phyloP scores from a whole-genome alignment of 352 stramenopile genomes.

The Blastocystis sp. region DNA sequence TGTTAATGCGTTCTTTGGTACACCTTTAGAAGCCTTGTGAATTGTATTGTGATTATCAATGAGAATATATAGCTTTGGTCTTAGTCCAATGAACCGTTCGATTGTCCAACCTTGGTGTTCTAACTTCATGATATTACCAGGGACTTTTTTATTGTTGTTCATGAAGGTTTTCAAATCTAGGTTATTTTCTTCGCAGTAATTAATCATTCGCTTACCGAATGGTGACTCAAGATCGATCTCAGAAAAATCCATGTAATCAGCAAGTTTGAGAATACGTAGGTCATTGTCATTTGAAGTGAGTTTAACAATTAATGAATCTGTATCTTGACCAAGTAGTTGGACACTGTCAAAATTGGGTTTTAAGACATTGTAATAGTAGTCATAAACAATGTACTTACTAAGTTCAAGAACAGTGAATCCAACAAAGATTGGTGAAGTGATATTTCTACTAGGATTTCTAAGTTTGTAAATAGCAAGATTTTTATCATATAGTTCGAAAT shows the following conservation, averaged over 20 bases:
- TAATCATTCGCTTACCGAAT: not conserved
- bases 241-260: not conserved
- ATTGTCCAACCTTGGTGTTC: not conserved
- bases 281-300: not conserved
- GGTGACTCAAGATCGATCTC: not conserved
- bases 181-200: conserved; percentile 16
- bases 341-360: not conserved
- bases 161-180: not conserved
- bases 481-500: not conserved
- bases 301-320: conserved; percentile 20
- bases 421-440: not conserved
- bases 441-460: not conserved
- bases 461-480: not conserved
- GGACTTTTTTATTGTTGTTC: not conserved
- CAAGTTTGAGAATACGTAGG: not conserved
- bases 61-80: not conserved
- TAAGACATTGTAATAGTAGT: conserved; percentile 6
- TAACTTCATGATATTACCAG: not conserved
- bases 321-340: not conserved
- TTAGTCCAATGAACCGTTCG: not conserved
- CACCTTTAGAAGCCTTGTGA: not conserved
- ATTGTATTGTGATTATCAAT: not conserved
- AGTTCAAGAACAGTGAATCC: not conserved
- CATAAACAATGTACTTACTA: not conserved
- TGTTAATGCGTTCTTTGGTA: not conserved